Evolutionary conservation across 352 stramenopile genomes (phyloP), one percentile per base, ranked within the genome.

Genomic region (Globisporangium irregulare): DNA sequence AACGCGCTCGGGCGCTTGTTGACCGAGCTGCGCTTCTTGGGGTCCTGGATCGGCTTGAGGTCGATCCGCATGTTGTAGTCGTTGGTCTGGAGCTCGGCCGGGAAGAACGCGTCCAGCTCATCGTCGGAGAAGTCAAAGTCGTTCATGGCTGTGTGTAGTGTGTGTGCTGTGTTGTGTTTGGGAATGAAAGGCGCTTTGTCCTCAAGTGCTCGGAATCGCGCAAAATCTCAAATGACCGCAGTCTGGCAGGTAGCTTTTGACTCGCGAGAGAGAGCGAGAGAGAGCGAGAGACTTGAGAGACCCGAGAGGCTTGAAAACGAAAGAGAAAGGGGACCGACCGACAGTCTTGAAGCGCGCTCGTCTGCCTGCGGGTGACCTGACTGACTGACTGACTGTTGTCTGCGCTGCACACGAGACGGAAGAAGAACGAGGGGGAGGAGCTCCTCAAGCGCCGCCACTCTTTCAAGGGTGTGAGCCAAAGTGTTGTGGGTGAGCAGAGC

Each of bases 41-140:
- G 32, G 57, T 34, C 18, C 27, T 74, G 59, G 27, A 78, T 73
- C 41, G 60, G 69, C 57, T 73, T 66, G 38, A 77, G 66, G 46
- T 84, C 64, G 46, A 78, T 77, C 63, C 70, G 73, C 64, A 81
- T 62, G 59, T 64, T 77, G 61, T 73, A 75, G 66, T 68, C 43
- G 38, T 55, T 58, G 24, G 43, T 22, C 41, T 55, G 62, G 36
- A 62, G 36, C 4, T 54, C 27, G 36, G 27, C 43, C 15, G 68
- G 64, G 66, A 81, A 71, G 66, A 79, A 65, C 72, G 71, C 72
- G 55, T 76, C 69, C 32, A 80, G 68, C 48, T 76, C 71, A 46
- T 69, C 56, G 57, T 74, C 71, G 53, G 62, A 75, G 48, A 80
- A 66, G 20, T 61, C 58, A 38, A 77, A 63, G 25, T 72, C 41